phyloP scores from a whole-genome alignment of 2,329 filamentous ascomycete species.

The Huntiella decipiens region DNA sequence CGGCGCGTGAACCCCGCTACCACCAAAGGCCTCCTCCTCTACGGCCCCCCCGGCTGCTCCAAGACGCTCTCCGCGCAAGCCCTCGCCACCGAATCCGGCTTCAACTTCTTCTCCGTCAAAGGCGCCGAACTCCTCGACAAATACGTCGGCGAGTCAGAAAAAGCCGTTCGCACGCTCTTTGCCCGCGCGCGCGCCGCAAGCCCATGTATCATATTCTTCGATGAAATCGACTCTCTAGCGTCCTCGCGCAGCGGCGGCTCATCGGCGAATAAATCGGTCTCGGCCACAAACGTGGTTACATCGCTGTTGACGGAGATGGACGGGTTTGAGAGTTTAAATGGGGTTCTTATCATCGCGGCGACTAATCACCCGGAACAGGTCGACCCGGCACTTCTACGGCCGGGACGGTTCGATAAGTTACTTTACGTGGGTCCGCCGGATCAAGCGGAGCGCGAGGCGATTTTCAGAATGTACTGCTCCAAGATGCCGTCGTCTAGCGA shows the following conservation, averaged over 20 bases:
- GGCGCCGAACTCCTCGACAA: slow-evolving; percentile 86
- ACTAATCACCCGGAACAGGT: slow-evolving; percentile 80
- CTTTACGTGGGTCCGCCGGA: slow-evolving; percentile 76
- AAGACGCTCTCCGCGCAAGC: slow-evolving; percentile 88
- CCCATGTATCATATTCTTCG: slow-evolving; percentile 77
- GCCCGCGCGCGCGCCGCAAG: slow-evolving; percentile 66
- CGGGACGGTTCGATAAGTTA: slow-evolving; percentile 67
- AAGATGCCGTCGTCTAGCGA: slow-evolving; percentile 40
- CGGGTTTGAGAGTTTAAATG: slow-evolving; percentile 67
- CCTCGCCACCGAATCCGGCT: slow-evolving; percentile 70
- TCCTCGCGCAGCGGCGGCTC: slow-evolving; percentile 42
- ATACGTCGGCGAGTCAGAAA: slow-evolving; percentile 92
- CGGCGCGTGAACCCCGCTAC: slow-evolving; percentile 30
- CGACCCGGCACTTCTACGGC: slow-evolving; percentile 68
- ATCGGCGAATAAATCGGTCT: slow-evolving; percentile 17
- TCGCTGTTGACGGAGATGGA: slow-evolving; percentile 91
- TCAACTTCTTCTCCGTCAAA: slow-evolving; percentile 91
- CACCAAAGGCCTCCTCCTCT: slow-evolving; percentile 70
- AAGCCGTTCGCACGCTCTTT: slow-evolving; percentile 69
- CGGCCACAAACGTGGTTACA: slow-evolving; percentile 64
- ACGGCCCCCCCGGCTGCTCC: slow-evolving; percentile 83
- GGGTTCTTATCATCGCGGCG: slow-evolving; percentile 73
- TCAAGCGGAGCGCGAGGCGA: slow-evolving; percentile 50
- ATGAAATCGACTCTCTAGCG: slow-evolving; percentile 30
- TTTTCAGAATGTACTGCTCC: slow-evolving; percentile 49